Conservation (phyloP, 331 rosid species). For the Erythrophleum ivorense region DNA sequence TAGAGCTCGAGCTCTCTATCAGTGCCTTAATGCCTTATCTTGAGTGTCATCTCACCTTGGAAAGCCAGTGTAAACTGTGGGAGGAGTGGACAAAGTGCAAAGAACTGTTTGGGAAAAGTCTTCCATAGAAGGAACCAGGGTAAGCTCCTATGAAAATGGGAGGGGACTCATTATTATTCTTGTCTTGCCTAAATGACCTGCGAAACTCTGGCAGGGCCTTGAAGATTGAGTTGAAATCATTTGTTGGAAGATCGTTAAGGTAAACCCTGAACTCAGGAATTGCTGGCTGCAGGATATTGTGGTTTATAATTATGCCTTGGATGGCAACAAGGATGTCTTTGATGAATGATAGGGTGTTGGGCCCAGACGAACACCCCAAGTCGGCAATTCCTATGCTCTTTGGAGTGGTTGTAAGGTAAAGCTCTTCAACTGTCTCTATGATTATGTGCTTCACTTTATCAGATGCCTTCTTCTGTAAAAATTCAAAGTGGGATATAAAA, state of each 20-base stretch:
- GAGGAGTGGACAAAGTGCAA: conserved; percentile 91
- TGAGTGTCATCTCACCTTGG: conserved; percentile 53
- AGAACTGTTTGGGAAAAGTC: conserved; percentile 77
- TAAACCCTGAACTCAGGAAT: conserved; percentile 68
- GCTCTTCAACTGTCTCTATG: conserved; percentile 64
- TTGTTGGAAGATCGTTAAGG: conserved; percentile 91
- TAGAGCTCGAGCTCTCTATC: too few species aligned
- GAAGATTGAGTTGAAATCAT: conserved; percentile 91
- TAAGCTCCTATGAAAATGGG: conserved; percentile 85
- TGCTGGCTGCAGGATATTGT: conserved; percentile 48
- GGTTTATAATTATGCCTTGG: conserved; percentile 45
- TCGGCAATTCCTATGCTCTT: conserved; percentile 85
- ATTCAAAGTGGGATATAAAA: neutral
- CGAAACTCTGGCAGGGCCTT: conserved; percentile 86
- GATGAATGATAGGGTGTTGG: conserved; percentile 76
- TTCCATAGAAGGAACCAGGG: conserved; percentile 91
- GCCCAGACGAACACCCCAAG: conserved; percentile 94
- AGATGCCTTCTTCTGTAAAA: conserved; percentile 68
- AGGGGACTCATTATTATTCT: conserved; percentile 44
- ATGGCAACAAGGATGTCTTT: conserved; percentile 76
- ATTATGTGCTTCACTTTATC: conserved; percentile 86
- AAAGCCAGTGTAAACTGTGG: conserved; percentile 90
- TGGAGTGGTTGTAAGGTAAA: conserved; percentile 68
- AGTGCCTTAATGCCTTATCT: neutral
- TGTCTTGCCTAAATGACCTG: conserved; percentile 50